phyloP scores from a whole-genome alignment of 805 yeast genomes.

The Lachancea kluyveri region DNA sequence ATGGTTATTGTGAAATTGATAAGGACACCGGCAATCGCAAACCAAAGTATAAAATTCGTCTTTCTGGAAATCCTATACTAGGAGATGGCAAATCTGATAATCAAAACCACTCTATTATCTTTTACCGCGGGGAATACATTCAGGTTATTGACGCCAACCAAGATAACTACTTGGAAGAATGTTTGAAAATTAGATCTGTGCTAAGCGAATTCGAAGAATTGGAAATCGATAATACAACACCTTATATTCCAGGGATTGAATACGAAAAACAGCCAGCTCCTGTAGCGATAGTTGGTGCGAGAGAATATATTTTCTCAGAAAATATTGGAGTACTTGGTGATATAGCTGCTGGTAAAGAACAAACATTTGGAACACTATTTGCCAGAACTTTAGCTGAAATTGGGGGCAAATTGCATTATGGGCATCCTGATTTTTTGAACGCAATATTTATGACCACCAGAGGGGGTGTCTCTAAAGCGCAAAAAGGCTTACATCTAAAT shows the following conservation, averaged over 20 bases:
- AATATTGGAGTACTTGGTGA: constrained; percentile 90
- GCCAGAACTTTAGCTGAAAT: constrained; percentile 90
- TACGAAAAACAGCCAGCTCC: constrained; percentile 38
- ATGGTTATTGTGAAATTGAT: constrained; percentile 48
- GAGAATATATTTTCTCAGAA: constrained; percentile 92
- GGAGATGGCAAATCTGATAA: constrained; percentile 98
- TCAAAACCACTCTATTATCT: constrained; percentile 82
- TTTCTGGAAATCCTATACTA: constrained; percentile 89
- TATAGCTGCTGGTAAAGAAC: constrained; percentile 96
- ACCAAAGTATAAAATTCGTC: constrained; percentile 58
- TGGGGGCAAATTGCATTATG: constrained; percentile 92
- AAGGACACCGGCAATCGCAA: constrained; percentile 53
- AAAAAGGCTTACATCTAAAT: constrained; percentile 84
- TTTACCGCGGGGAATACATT: constrained; percentile 88
- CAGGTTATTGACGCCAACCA: constrained; percentile 96
- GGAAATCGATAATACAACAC: constrained; percentile 43
- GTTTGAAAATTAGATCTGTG: constrained; percentile 82
- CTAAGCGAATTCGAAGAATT: constrained; percentile 88
- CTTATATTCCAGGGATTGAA: constrained; percentile 55
- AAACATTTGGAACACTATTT: constrained; percentile 92
- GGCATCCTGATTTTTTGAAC: constrained; percentile 93
- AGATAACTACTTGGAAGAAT: constrained; percentile 92
- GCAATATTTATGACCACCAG: constrained; percentile 89
- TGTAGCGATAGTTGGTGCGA: constrained; percentile 90
- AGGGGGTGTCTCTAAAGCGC: constrained; percentile 95